These are phyloP conservation scores for Eremomyces bilateralis DNA, from an alignment of 495 filamentous ascomycete species.

Conservation along the genomic window DNA sequence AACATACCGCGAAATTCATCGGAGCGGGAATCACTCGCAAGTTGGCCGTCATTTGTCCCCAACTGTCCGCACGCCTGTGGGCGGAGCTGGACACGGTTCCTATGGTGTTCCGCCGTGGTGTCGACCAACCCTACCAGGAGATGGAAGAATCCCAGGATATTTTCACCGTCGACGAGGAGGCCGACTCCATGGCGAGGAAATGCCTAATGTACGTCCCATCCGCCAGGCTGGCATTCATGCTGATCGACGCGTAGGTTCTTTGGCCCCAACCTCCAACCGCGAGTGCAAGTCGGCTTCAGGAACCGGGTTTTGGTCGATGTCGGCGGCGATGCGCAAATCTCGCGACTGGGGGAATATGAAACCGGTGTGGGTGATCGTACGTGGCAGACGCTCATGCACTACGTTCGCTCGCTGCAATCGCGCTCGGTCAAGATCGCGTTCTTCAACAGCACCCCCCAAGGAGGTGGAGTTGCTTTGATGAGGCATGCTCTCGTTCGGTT, in stretches of 20 bases:
- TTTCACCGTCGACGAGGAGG: conserved; percentile 56
- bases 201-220: conserved; percentile 37
- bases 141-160: conserved; percentile 25
- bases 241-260: conserved; percentile 33
- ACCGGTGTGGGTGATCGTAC: conserved; percentile 37
- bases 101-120: conserved; percentile 27
- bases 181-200: conserved; percentile 69
- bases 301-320: conserved; percentile 61
- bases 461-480: conserved; percentile 78
- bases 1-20: conserved; percentile 18
- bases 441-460: conserved; percentile 72
- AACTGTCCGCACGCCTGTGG: conserved; percentile 56
- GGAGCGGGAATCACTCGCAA: conserved; percentile 30
- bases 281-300: conserved; percentile 51
- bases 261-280: conserved; percentile 49
- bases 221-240: conserved; percentile 4
- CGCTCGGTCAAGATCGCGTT: conserved; percentile 55
- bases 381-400: conserved; percentile 49
- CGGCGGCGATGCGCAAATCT: conserved; percentile 36
- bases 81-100: conserved; percentile 56
- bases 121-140: not conserved
- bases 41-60: conserved; percentile 30
- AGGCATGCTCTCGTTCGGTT: conserved; percentile 64
- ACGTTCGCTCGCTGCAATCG: conserved; percentile 40
- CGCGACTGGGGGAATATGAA: conserved; percentile 38